phyloP scores from a whole-genome alignment of 352 stramenopile species.

The Globisporangium nagaii region DNA sequence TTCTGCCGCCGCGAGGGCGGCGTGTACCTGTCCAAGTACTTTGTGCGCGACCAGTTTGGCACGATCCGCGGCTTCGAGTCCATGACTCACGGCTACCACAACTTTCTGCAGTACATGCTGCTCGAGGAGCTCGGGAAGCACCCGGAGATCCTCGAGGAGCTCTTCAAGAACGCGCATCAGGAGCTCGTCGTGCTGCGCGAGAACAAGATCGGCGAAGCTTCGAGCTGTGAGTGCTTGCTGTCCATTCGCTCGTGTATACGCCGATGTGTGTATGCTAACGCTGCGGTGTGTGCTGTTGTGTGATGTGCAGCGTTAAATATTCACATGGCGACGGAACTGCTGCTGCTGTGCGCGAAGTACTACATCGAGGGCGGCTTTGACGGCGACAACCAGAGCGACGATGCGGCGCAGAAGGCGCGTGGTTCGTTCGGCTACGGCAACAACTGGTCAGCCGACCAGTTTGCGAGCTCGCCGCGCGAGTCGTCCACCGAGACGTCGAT shows the following conservation, averaged over 20 bases:
- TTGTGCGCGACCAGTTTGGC: constrained; percentile 85
- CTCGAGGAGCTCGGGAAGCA: constrained; percentile 82
- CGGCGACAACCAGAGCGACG: constrained; percentile 25
- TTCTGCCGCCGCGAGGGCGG: constrained; percentile 78
- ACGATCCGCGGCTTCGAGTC: constrained; percentile 85
- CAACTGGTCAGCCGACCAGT: constrained; percentile 51
- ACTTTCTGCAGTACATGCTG: constrained; percentile 87
- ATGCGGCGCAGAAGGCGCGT: constrained; percentile 24
- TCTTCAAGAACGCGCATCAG: constrained; percentile 63
- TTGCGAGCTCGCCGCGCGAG: constrained; percentile 47
- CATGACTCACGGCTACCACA: constrained; percentile 88
- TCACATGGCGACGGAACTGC: constrained; percentile 64
- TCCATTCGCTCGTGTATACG: not conserved
- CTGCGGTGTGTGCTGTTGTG: not conserved
- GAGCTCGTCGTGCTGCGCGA: constrained; percentile 53
- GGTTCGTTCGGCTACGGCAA: constrained; percentile 44
- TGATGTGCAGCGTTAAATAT: constrained; percentile 43
- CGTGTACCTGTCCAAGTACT: constrained; percentile 86
- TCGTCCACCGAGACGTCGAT: constrained; percentile 61
- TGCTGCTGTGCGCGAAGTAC: constrained; percentile 62
- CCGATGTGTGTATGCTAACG: not conserved
- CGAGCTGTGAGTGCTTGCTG: constrained; percentile 30
- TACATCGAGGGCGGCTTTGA: constrained; percentile 37
- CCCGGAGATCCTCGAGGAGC: constrained; percentile 47
- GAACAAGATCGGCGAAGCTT: constrained; percentile 41